Evolutionary conservation across 2,329 filamentous ascomycete genomes (phyloP), one percentile per base, ranked within the genome.

Genomic region (Aspergillus neoniger): DNA sequence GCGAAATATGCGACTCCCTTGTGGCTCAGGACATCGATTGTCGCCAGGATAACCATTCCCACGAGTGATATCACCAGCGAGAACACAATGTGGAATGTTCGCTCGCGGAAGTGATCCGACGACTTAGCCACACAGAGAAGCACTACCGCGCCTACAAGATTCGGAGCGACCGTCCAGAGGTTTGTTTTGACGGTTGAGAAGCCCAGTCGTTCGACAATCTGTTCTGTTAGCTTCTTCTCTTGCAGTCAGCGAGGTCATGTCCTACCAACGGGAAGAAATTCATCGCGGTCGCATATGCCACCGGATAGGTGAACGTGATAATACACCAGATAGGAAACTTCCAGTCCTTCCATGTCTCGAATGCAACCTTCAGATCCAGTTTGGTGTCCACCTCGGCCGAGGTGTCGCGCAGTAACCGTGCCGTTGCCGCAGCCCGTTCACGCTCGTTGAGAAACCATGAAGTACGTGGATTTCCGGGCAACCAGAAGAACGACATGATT

Each of bases 1-100:
- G 81, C 80, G 62, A 83, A 83, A 58, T 83, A 84, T 2, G 80
- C 79, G 0, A 81, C 74, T 0, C 69, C 78, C 52, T 79, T 77
- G 62, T 82, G 68, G 1, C 69, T 43, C 1, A 79, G 60, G 0
- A 78, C 77, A 48, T 82, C 76, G 30, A 82, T 77, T 1, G 75
- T 74, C 0, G 77, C 74, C 3, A 82, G 71, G 14, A 83, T 75
- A 19, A 83, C 67, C 59, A 82, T 74, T 0, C 81, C 81, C 2
- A 78, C 58, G 0, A 82, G 69, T 1, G 77, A 79, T 2, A 83
- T 49, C 0, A 65, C 59, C 25, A 82, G 63, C 0, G 74, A 69
- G 49, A 76, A 71, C 4, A 79, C 69, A 7, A 83, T 80, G 65
- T 83, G 81, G 17, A 79, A 78, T 0, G 77, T 79, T 6, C 82